Conservation (phyloP, 2,329 filamentous ascomycete genomes). For the Pleoardoris graminearum region DNA sequence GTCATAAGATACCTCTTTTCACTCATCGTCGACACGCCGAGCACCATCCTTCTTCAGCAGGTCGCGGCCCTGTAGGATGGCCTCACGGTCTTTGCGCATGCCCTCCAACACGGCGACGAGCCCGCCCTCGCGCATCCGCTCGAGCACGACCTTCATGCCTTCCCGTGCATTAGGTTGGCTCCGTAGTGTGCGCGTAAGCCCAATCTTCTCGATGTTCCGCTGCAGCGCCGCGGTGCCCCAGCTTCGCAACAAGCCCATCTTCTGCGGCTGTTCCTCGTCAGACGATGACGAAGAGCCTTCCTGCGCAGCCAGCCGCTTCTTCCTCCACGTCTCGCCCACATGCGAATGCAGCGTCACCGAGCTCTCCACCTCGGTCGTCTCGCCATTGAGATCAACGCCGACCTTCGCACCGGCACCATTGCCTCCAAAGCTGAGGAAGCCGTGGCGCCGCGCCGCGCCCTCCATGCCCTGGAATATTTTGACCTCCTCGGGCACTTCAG, state of each 20-base stretch:
- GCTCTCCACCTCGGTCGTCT: slow-evolving; percentile 69
- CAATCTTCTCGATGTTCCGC: slow-evolving; percentile 77
- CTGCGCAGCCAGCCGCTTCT: slow-evolving; percentile 48
- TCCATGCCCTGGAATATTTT: slow-evolving; percentile 37
- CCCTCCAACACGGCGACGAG: slow-evolving; percentile 71
- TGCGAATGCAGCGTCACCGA: slow-evolving; percentile 73
- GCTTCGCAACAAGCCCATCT: slow-evolving; percentile 60
- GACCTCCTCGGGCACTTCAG: slow-evolving; percentile 23
- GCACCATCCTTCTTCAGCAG: slow-evolving; percentile 9
- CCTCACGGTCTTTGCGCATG: slow-evolving; percentile 65
- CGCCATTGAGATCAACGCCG: slow-evolving; percentile 32
- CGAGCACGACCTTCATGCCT: slow-evolving; percentile 80
- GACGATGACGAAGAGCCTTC: slow-evolving; percentile 35
- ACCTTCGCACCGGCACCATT: slow-evolving; percentile 26
- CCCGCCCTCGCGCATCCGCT: slow-evolving; percentile 68
- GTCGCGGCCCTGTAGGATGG: slow-evolving; percentile 33
- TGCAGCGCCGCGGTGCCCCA: slow-evolving; percentile 75
- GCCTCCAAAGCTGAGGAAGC: slow-evolving; percentile 35
- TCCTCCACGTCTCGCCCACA: slow-evolving; percentile 68
- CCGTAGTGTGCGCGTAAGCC: slow-evolving; percentile 74
- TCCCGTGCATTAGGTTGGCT: slow-evolving; percentile 80
- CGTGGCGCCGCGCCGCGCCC: slow-evolving; percentile 35
- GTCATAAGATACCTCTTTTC: not conserved
- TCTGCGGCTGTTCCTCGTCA: slow-evolving; percentile 53
- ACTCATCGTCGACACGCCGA: slow-evolving; percentile 27